Base-by-base conservation (phyloP, 768 basidiomycete species). In the Lenzites betulinus region DNA sequence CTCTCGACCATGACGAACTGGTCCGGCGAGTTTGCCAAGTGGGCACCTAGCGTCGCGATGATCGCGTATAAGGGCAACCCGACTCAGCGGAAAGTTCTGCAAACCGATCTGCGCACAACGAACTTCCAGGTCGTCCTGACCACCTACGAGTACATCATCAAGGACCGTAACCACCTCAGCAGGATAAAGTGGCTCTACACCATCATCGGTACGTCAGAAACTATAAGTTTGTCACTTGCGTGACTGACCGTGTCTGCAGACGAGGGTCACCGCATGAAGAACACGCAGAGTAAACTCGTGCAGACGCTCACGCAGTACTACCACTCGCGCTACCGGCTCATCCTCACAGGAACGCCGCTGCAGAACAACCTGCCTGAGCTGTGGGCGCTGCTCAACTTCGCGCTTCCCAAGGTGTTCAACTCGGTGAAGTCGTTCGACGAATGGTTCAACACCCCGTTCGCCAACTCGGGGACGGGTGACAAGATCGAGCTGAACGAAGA, bases 361-460 rank as follows among this genome's bases (percentile, higher is more conserved):
- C 95, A 98, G 75, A 98, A 98, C 78, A 98, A 98, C 73, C 85
- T 98, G 36, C 94, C 95, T 6, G 95, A 98, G 74, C 76, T 98
- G 42, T 97, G 95, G 95, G 84, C 95, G 0, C 80, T 97, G 47
- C 88, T 98, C 70, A 98, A 98, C 74, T 98, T 98, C 71, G 94
- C 90, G 35, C 81, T 94, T 6, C 93, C 93, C 15, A 94, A 92
- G 76, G 87, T 98, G 71, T 98, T 99, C 83, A 98, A 98, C 78
- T 98, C 96, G 0, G 95, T 97, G 62, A 96, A 98, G 73, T 96
- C 95, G 22, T 98, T 99, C 73, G 97, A 98, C 69, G 97, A 98
- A 71, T 99, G 97, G 97, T 99, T 98, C 83, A 98, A 98, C 78
- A 97, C 96, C 1, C 97, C 97, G 0, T 99, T 99, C 66, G 96